Base-by-base conservation (phyloP, 306 rosid genomes). In the Fragaria nilgerrensis region DNA sequence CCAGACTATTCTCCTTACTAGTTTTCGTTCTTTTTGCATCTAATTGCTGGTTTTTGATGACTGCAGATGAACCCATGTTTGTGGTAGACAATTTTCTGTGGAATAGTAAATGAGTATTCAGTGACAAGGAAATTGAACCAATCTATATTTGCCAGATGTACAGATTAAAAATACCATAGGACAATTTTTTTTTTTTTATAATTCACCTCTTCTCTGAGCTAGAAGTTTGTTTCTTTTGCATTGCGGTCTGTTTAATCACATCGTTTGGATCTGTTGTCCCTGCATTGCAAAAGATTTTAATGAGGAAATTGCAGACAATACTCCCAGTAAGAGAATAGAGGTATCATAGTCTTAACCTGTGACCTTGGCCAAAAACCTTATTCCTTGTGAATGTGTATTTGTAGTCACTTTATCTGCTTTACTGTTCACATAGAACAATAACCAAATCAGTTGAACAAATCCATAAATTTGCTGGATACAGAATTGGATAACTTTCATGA, bases 331-430 rank as follows among this genome's bases (percentile, higher is more conserved):
- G 74, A 68, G 72, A 48, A 41, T 32, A 47, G 19, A 75, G 53
- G 77, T 32, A 34, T 47, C 32, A 43, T 53, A 68, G 68, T 64
- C 75, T 79, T 72, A 66, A 90, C 97, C 93, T 91, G 97, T 73
- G 77, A 95, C 79, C 84, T 91, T 92, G 4, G 92, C 73, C 70
- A 95, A 91, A 87, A 92, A 95, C 63, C 99, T 79, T 76, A 92
- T 89, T 82, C 99, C 99, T 79, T 95, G 99, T 1, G 99, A 95
- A 85, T 88, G 87, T 58, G 41, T 53, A 70, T 80, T 86, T 61
- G 97, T 95, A 63, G 99, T 95, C 73, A 95, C 99, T 86, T 87
- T 95, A 73, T 87, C 92, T 75, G 96, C 94, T 80, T 87, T 88
- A 85, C 99, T 90, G 86, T 85, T 83, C 34, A 75, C 44, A 77